Evolutionary conservation across 768 basidiomycete genomes (phyloP), one percentile per base, ranked within the genome.

Genomic region (Rubroboletus satanas): DNA sequence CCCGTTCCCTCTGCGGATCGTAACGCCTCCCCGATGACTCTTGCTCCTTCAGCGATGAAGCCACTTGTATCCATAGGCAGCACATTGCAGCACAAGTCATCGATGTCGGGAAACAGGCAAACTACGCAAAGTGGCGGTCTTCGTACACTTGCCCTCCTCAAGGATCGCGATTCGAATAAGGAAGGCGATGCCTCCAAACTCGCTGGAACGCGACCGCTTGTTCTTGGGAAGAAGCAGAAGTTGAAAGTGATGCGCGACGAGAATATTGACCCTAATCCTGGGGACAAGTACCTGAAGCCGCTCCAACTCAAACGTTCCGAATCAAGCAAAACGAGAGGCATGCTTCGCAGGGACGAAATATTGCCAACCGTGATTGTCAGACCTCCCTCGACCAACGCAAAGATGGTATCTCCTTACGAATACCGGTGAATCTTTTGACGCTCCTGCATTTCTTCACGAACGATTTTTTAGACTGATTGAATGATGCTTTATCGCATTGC

Each of bases 331-430:
- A 69, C 80, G 66, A 81, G 84, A 51, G 84, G 79, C 44, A 62
- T 76, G 52, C 75, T 85, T 58, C 74, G 82, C 63, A 77, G 78
- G 68, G 71, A 68, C 37, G 84, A 84, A 72, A 73, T 77, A 48
- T 69, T 87, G 31, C 84, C 85, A 32, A 76, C 79, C 38, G 82
- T 87, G 29, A 75, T 84, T 51, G 76, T 87, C 50, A 75, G 84
- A 18, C 83, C 84, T 10, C 84, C 84, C 14, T 86, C 83, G 11
- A 73, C 68, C 43, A 72, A 69, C 57, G 75, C 81, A 45, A 75
- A 77, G 56, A 71, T 69, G 51, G 76, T 66, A 18, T 77, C 75
- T 51, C 71, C 69, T 44, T 79, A 80, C 58, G 73, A 61, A 55
- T 80, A 79, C 71, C 70, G 73, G 68, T 69, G 52, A 62, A 49